Conservation (phyloP, 2,329 filamentous ascomycete species). For the Aspergillus luchuensis region DNA sequence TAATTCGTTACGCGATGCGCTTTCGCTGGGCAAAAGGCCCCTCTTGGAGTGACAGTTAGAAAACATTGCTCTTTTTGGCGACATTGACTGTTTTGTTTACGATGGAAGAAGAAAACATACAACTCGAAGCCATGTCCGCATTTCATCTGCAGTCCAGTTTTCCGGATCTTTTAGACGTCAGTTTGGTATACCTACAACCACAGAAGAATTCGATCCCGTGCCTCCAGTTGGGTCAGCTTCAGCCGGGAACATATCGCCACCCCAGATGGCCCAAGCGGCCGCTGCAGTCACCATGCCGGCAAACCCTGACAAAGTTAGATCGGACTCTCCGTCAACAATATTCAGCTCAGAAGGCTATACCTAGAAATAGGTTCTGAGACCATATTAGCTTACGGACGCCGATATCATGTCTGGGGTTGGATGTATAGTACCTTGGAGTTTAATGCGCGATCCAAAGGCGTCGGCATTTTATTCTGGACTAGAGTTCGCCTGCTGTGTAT, state of each 20-base stretch:
- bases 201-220: conserved; percentile 31
- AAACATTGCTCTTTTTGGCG: conserved; percentile 3
- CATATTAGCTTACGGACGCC: conserved; percentile 15
- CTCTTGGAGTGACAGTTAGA: conserved; percentile 51
- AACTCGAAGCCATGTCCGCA: conserved; percentile 76
- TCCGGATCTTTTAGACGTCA: conserved; percentile 56
- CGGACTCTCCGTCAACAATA: not conserved
- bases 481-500: conserved; percentile 4
- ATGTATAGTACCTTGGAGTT: conserved; percentile 63
- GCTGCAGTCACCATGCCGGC: conserved; percentile 78
- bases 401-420: not conserved
- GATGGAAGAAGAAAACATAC: conserved; percentile 55
- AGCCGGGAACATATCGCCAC: conserved; percentile 77
- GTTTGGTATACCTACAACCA: conserved; percentile 5
- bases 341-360: conserved; percentile 47
- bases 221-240: conserved; percentile 76
- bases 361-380: conserved; percentile 67
- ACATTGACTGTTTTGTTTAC: not conserved
- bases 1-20: conserved; percentile 64
- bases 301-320: conserved; percentile 61
- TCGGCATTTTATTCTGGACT: conserved; percentile 60
- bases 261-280: conserved; percentile 82
- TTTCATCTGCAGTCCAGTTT: conserved; percentile 76
- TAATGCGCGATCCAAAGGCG: conserved; percentile 67
- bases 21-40: conserved; percentile 61